phyloP scores from a whole-genome alignment of 2,329 filamentous ascomycete species.

The Fusarium buxicola region DNA sequence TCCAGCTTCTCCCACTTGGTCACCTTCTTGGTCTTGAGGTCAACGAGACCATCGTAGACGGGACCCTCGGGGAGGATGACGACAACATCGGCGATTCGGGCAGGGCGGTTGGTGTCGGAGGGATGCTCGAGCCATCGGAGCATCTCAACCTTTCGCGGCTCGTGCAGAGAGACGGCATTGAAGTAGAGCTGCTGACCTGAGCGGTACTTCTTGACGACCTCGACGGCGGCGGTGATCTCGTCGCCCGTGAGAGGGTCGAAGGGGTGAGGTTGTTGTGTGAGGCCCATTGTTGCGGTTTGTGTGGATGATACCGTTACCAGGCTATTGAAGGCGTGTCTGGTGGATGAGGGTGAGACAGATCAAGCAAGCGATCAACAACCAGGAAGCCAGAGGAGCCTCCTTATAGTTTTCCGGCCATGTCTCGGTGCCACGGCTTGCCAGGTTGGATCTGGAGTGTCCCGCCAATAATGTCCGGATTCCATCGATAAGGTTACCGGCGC shows the following conservation, averaged over 20 bases:
- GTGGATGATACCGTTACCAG: not conserved
- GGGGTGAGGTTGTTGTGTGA: constrained; percentile 38
- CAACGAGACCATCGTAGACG: constrained; percentile 85
- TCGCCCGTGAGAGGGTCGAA: constrained; percentile 69
- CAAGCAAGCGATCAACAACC: not conserved
- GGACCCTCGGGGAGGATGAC: constrained; percentile 83
- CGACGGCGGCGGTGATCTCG: constrained; percentile 72
- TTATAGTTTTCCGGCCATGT: constrained; percentile 26
- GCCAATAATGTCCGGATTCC: constrained; percentile 1
- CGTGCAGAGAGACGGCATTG: constrained; percentile 86
- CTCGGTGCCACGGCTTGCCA: too few relatives aligned
- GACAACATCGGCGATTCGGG: constrained; percentile 83
- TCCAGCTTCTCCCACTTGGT: constrained; percentile 79
- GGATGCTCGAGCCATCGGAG: constrained; percentile 79
- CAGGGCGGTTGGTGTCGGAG: constrained; percentile 69
- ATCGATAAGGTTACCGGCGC: constrained; percentile 12
- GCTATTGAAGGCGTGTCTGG: not conserved
- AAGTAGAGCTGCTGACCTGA: constrained; percentile 76
- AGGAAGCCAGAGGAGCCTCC: not conserved
- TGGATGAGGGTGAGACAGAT: not conserved
- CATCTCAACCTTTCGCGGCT: constrained; percentile 89
- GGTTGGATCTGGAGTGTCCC: not conserved
- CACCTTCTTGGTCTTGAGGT: constrained; percentile 75
- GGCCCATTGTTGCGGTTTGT: constrained; percentile 23
- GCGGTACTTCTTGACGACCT: constrained; percentile 75